Conservation (phyloP, 495 filamentous ascomycete genomes). For the Podospora pseudopauciseta region DNA sequence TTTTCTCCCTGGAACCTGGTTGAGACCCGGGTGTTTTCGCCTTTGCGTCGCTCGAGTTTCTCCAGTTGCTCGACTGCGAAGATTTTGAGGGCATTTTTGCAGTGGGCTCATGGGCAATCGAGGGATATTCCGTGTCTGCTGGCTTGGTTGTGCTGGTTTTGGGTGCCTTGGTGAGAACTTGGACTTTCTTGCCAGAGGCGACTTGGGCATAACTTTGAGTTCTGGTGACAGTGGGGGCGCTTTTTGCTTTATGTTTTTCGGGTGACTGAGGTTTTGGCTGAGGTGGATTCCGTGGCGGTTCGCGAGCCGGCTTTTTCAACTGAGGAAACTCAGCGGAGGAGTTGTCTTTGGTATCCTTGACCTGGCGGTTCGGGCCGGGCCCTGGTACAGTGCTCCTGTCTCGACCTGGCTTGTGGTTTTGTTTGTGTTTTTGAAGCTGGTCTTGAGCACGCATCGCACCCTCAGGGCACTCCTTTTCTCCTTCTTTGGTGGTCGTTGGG, state of each 20-base stretch:
- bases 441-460: background rate
- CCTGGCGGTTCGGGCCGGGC: background rate
- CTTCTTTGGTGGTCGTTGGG: background rate
- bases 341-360: conserved; percentile 5
- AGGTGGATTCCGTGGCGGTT: background rate
- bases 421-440: background rate
- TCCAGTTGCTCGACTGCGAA: background rate
- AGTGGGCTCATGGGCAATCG: background rate
- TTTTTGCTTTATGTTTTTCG: background rate
- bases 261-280: background rate
- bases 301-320: background rate
- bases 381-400: background rate
- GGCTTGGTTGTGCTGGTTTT: background rate
- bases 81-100: background rate
- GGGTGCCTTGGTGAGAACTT: background rate
- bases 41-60: background rate
- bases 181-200: conserved; percentile 2
- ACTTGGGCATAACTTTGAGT: conserved; percentile 9
- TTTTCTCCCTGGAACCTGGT: conserved; percentile 1
- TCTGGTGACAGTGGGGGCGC: background rate
- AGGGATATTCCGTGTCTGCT: background rate
- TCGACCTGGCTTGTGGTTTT: background rate
- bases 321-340: background rate
- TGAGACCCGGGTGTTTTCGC: conserved; percentile 2
- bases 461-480: background rate